Evolutionary conservation across 768 basidiomycete genomes (phyloP), one percentile per base, ranked within the genome.

Genomic region (Mycena floridula): DNA sequence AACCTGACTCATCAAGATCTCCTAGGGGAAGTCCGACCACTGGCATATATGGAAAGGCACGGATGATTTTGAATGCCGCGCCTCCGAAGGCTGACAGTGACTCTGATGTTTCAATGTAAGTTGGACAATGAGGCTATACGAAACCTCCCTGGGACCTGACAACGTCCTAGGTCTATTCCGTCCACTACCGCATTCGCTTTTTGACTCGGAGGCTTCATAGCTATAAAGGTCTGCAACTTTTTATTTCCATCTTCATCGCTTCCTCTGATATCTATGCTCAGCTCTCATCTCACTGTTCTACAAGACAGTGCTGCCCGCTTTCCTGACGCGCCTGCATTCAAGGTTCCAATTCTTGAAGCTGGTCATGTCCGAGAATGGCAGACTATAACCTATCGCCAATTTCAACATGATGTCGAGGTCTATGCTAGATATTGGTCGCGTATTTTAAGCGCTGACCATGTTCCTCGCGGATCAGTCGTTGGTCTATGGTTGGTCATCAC

Each of bases 371-470:
- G 58, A 25, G 60, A 70, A 32, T 80, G 77, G 77, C 55, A 58
- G 25, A 50, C 68, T 27, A 59, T 80, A 53, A 69, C 72, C 46
- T 80, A 74, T 56, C 52, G 32, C 2, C 69, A 74, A 50, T 85
- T 85, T 65, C 65, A 62, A 45, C 44, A 55, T 16, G 77, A 84
- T 32, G 76, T 84, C 49, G 74, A 80, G 52, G 54, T 61, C 46
- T 71, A 71, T 43, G 82, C 82, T 30, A 64, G 64, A 32, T 70
- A 78, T 58, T 85, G 82, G 75, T 62, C 65, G n/a, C 55, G 51
- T 9, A 54, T 59, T 15, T 64, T 85, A 23, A 50, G 50, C 35
- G 56, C 66, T 27, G 61, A 65, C 32, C 69, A 67, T 25, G 59
- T 83, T 23, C 47, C 57, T 21, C 63, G 61, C 32, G 64, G 72